Percentiles rank a stretch among this genome's conserved stretches.
Evolutionary conservation across 345 rosid genomes (phyloP).

Genomic region (Chamaenerion angustifolium): DNA sequence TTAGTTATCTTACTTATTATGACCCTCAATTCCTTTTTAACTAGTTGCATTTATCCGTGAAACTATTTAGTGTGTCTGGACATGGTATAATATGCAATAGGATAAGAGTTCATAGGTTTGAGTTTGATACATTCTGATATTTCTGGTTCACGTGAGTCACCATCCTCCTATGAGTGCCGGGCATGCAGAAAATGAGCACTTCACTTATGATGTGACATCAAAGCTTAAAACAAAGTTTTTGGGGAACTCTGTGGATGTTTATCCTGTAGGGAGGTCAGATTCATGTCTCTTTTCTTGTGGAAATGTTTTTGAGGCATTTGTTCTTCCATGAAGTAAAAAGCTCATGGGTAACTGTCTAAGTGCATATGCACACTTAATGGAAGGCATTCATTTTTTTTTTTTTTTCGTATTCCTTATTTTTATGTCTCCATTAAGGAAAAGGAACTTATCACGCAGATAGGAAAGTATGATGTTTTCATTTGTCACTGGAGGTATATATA

Average conservation of each 20-base stretch:
- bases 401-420: too few relatives aligned
- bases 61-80: too few relatives aligned
- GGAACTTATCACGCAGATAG: too few relatives aligned
- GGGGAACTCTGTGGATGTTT: slow-evolving; percentile 61
- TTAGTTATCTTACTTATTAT: not conserved
- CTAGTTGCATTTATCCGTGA: too few relatives aligned
- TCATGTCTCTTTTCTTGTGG: not conserved
- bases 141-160: slow-evolving; percentile 59
- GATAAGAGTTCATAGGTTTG: not conserved
- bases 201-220: slow-evolving; percentile 66
- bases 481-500: too few relatives aligned
- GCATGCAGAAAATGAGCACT: slow-evolving; percentile 84
- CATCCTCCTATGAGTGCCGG: slow-evolving; percentile 96
- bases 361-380: too few relatives aligned
- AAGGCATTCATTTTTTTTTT: too few relatives aligned
- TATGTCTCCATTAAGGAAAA: too few relatives aligned
- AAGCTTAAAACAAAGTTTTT: slow-evolving; percentile 77
- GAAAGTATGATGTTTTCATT: too few relatives aligned
- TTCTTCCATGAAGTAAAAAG: too few relatives aligned
- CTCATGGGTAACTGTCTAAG: too few relatives aligned
- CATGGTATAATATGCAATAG: not conserved
- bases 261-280: slow-evolving; percentile 59
- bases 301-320: too few relatives aligned
- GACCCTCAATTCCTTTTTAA: not conserved
- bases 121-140: not conserved